A percentile compares a stretch with the other conserved stretches of the same genome.
Evolutionary conservation across 108 stramenopile species (phyloP).

Genomic region (Schizochytrium sp.): DNA sequence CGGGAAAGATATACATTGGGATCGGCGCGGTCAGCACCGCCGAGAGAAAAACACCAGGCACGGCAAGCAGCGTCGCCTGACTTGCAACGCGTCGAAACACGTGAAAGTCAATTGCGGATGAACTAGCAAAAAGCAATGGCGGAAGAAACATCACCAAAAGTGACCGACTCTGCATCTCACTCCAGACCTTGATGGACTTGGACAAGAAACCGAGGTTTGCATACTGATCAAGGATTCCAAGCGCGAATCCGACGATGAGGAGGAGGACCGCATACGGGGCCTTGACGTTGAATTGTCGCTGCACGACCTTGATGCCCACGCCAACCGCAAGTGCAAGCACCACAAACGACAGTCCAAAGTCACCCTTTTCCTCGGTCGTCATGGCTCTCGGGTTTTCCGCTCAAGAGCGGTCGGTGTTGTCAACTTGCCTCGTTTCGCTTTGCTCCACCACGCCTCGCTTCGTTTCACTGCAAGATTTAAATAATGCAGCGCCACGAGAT

Average conservation of each 20-base stretch:
- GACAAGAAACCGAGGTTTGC: conserved; percentile 27
- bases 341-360: not conserved
- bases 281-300: conserved; percentile 22
- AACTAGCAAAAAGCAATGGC: conserved; percentile 68
- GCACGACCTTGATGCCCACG: not conserved
- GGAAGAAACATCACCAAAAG: conserved; percentile 77
- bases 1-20: conserved; percentile 25
- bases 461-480: too few species aligned
- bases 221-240: conserved; percentile 43
- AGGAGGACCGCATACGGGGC: conserved; percentile 68
- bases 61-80: conserved; percentile 71
- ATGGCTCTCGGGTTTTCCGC: not conserved
- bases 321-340: not conserved
- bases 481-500: too few species aligned
- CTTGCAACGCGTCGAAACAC: conserved; percentile 42
- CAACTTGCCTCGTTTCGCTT: too few species aligned
- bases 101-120: conserved; percentile 60
- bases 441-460: too few species aligned
- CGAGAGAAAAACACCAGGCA: conserved; percentile 55
- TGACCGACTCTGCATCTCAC: conserved; percentile 55
- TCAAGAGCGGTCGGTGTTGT: too few species aligned
- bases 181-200: conserved; percentile 50
- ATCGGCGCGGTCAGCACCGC: conserved; percentile 32
- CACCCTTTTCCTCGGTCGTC: not conserved
- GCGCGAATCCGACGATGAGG: conserved; percentile 58